Evolutionary conservation across 768 basidiomycete genomes (phyloP).

Genomic region (Naganishia antarctica): DNA sequence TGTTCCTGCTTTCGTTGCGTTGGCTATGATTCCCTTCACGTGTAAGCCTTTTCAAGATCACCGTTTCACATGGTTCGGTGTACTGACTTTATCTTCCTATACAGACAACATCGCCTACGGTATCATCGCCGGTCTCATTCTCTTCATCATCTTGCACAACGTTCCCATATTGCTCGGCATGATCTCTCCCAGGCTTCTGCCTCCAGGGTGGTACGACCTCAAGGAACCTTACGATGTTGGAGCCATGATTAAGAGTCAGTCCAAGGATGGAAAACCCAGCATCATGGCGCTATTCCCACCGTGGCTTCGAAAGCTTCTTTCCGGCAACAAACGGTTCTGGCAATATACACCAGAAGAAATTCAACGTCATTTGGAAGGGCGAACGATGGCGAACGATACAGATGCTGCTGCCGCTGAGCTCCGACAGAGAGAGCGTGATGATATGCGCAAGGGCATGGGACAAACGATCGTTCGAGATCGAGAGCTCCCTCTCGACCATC

Average conservation of each 20-base stretch:
- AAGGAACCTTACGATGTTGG: slow-evolving; percentile 40
- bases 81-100: not conserved
- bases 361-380: slow-evolving; percentile 35
- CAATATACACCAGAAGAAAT: slow-evolving; percentile 40
- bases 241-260: slow-evolving; percentile 37
- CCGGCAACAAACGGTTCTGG: slow-evolving; percentile 40
- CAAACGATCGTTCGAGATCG: slow-evolving; percentile 19
- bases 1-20: slow-evolving; percentile 77
- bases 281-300: slow-evolving; percentile 36
- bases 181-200: slow-evolving; percentile 48
- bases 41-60: slow-evolving; percentile 31
- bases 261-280: slow-evolving; percentile 27
- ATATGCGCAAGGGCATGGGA: slow-evolving; percentile 36
- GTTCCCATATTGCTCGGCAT: slow-evolving; percentile 60
- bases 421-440: slow-evolving; percentile 38
- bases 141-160: slow-evolving; percentile 70
- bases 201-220: slow-evolving; percentile 42
- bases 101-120: slow-evolving; percentile 73
- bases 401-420: slow-evolving; percentile 36
- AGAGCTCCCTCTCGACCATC: slow-evolving; percentile 10
- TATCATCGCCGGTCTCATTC: slow-evolving; percentile 70
- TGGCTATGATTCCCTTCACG: slow-evolving; percentile 61
- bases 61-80: not conserved
- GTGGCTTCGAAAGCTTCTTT: slow-evolving; percentile 38
- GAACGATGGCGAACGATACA: slow-evolving; percentile 31